Evolutionary conservation across 2,329 filamentous ascomycete species (phyloP), one percentile per base, ranked within the genome.

Genomic region (Drechslerella coelobrocha): DNA sequence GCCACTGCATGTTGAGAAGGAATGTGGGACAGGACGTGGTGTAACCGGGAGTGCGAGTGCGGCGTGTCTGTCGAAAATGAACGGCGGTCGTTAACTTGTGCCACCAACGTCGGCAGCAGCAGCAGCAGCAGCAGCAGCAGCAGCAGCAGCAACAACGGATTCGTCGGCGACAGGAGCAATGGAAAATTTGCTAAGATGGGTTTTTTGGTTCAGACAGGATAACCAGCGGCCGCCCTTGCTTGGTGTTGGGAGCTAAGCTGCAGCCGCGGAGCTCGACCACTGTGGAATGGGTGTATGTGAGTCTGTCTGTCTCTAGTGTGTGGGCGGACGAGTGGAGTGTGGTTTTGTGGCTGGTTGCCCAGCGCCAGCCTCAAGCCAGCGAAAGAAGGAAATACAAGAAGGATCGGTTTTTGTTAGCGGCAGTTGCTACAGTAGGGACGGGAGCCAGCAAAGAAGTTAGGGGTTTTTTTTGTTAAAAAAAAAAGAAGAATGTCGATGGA

Each of bases 1-100:
- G 90, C 94, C 94, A 99, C 80, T 88, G 86, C 92, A 96, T 97
- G 78, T 77, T 81, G 59, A 29, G 47, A 54, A 41, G 39, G 45
- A 51, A 59, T 39, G 51, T 63, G 19, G 23, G 23, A 51, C 27
- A 27, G 23, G 29, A 14, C 10, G 47, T 10, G 9, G 23, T 19
- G 41, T 23, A n/a, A 45, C 41, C 41, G 41, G 41, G 19, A 45
- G 41, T 45, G 41, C 41, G 47, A 17, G 27, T 27, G 27, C 27
- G 47, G 27, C 23, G 43, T 48, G 23, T 45, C 21, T 10, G 27
- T 5, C 23, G 17, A 14, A n/a, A 51, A 27, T 19, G 19, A 23
- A 19, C 27, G 14, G n/a, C 14, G 6, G 41, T 45, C n/a, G 47
- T 51, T 31, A 29, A 29, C 12, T 12, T 24, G 47, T 27, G 47